These are phyloP conservation scores for Tylopilus intermedius DNA, from an alignment of 768 basidiomycete species.

Conservation along the genomic window DNA sequence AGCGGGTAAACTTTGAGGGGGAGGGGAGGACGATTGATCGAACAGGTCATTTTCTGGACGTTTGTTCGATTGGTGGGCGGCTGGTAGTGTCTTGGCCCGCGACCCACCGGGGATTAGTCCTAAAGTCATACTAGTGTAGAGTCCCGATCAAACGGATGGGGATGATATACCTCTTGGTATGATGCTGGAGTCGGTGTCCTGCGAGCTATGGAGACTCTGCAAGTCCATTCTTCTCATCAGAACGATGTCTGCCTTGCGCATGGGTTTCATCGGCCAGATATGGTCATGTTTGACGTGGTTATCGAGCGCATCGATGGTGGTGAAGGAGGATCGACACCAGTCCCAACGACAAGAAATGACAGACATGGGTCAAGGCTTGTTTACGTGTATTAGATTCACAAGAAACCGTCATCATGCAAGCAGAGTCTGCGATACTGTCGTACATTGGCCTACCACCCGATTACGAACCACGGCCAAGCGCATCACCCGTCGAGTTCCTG, in stretches of 20 bases:
- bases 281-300: slow-evolving; percentile 48
- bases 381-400: slow-evolving; percentile 17
- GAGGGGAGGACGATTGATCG: slow-evolving; percentile 21
- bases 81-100: background rate
- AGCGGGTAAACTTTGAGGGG: slow-evolving; percentile 7
- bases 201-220: slow-evolving; percentile 29
- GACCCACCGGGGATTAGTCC: background rate
- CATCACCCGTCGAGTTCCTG: slow-evolving; percentile 61
- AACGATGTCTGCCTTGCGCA: slow-evolving; percentile 41
- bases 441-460: slow-evolving; percentile 56
- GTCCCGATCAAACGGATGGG: background rate
- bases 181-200: slow-evolving; percentile 9
- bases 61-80: background rate
- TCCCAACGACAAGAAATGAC: slow-evolving; percentile 46
- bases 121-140: slow-evolving; percentile 7
- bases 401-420: slow-evolving; percentile 1
- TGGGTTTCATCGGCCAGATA: slow-evolving; percentile 39
- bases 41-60: slow-evolving; percentile 4
- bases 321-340: slow-evolving; percentile 46
- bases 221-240: slow-evolving; percentile 35
- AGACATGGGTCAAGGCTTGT: slow-evolving; percentile 11
- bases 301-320: slow-evolving; percentile 34
- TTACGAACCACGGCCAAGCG: slow-evolving; percentile 56
- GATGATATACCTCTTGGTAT: slow-evolving; percentile 18
- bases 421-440: slow-evolving; percentile 31